These are phyloP conservation scores for Fusarium buxicola DNA, from an alignment of 2,329 filamentous ascomycete genomes.

Conservation along the genomic window DNA sequence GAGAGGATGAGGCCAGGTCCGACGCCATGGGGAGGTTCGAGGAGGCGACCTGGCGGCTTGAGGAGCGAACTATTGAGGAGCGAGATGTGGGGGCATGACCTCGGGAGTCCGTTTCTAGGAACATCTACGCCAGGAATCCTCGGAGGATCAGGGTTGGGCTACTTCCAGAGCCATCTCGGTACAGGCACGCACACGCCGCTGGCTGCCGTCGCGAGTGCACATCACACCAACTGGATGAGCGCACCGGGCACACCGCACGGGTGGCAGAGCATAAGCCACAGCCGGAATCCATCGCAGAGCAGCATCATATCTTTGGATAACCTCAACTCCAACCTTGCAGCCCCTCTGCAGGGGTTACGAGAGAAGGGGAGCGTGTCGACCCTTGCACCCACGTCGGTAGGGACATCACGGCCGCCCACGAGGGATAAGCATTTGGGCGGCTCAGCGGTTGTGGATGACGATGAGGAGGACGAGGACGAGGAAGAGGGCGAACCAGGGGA, in stretches of 20 bases:
- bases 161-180: conserved; percentile 83
- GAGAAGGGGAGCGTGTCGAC: conserved; percentile 74
- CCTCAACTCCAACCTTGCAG: conserved; percentile 48
- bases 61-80: conserved; percentile 49
- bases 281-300: conserved; percentile 59
- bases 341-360: conserved; percentile 60
- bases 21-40: conserved; percentile 29
- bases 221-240: conserved; percentile 53
- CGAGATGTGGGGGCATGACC: conserved; percentile 55
- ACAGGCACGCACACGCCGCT: conserved; percentile 83
- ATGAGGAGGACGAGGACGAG: conserved; percentile 45
- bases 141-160: conserved; percentile 81
- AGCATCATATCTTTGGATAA: conserved; percentile 60
- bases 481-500: conserved; percentile 45
- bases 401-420: conserved; percentile 68
- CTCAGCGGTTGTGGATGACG: conserved; percentile 55
- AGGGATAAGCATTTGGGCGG: conserved; percentile 58
- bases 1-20: conserved; percentile 38
- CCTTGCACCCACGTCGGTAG: conserved; percentile 65
- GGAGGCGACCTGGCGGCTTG: conserved; percentile 46
- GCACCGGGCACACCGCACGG: conserved; percentile 31
- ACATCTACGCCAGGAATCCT: conserved; percentile 72
- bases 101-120: conserved; percentile 68
- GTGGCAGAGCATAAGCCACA: conserved; percentile 47
- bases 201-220: conserved; percentile 80